These are phyloP conservation scores for Tylopilus balloui DNA, from an alignment of 768 basidiomycete genomes.

Conservation along the genomic window DNA sequence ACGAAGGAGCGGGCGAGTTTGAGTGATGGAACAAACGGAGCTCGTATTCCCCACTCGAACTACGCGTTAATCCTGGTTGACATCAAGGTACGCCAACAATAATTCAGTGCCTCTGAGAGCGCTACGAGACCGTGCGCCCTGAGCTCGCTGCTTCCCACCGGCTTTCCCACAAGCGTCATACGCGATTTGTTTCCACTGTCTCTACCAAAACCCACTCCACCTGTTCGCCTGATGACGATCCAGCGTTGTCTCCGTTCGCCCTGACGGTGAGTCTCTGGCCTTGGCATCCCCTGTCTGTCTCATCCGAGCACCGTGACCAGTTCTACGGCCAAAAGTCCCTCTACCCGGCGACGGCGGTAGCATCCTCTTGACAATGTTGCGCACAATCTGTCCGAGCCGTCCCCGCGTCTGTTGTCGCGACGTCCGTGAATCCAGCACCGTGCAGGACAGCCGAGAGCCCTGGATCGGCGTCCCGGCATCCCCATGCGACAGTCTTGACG, in stretches of 20 bases:
- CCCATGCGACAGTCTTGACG: neutral
- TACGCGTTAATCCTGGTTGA: too few relatives aligned
- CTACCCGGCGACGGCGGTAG: conserved; percentile 9
- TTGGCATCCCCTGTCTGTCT: neutral
- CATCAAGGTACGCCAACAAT: too few relatives aligned
- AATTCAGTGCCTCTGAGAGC: too few relatives aligned
- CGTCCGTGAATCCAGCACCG: neutral
- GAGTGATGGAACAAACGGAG: too few relatives aligned
- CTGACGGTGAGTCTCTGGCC: neutral
- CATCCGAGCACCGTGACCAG: too few relatives aligned
- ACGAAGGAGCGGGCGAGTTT: neutral
- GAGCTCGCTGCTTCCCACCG: too few relatives aligned
- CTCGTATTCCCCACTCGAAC: too few relatives aligned
- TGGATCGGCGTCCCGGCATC: neutral
- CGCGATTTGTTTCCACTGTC: neutral
- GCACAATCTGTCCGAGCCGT: conserved; percentile 21
- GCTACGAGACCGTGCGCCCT: too few relatives aligned
- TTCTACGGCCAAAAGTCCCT: too few relatives aligned
- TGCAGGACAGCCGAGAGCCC: neutral
- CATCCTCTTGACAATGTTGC: conserved; percentile 21
- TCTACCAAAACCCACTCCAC: conserved; percentile 24
- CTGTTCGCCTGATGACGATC: conserved; percentile 9
- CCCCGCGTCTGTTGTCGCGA: conserved; percentile 5
- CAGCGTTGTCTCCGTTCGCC: conserved; percentile 8
- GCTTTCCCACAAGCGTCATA: neutral